These are phyloP conservation scores for Tetratostichococcus sp. DNA, from an alignment of 139 green algal species.

Conservation along the genomic window DNA sequence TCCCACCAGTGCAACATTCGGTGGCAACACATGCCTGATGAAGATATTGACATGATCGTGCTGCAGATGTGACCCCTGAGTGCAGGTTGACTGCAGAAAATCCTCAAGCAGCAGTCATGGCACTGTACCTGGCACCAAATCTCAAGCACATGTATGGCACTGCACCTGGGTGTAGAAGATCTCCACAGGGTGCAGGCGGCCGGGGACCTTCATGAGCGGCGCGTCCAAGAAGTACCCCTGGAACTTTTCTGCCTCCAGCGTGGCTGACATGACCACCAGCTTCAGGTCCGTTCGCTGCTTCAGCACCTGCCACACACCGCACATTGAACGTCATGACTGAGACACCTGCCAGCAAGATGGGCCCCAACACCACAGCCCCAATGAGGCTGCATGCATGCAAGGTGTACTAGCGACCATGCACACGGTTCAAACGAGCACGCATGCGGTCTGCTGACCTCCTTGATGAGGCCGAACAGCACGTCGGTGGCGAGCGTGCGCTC, in stretches of 20 bases:
- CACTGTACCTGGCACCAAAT: no score
- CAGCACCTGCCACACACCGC: slow-evolving; percentile 62
- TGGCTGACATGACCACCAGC: slow-evolving; percentile 99
- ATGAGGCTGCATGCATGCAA: neutral
- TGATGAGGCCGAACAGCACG: slow-evolving; percentile 85
- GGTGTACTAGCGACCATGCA: no score
- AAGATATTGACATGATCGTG: no score
- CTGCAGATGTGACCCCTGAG: no score
- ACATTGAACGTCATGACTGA: no score
- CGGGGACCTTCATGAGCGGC: slow-evolving; percentile 96
- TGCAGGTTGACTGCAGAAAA: no score
- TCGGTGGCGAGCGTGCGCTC: slow-evolving; percentile 83
- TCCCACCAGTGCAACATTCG: no score
- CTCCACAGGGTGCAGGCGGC: slow-evolving; percentile 94
- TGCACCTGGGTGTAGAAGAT: slow-evolving; percentile 96
- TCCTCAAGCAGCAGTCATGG: no score
- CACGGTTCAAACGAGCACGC: no score
- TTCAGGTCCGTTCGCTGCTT: slow-evolving; percentile 88
- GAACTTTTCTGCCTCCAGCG: slow-evolving; percentile 99
- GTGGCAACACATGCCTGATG: no score
- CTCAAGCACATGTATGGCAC: neutral
- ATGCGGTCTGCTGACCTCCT: slow-evolving; percentile 69
- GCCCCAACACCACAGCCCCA: no score
- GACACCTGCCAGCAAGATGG: no score
- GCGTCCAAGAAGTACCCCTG: slow-evolving; percentile 95